Evolutionary conservation across 768 basidiomycete species (phyloP), one percentile per base, ranked within the genome.

Genomic region (Leccinum broughii): DNA sequence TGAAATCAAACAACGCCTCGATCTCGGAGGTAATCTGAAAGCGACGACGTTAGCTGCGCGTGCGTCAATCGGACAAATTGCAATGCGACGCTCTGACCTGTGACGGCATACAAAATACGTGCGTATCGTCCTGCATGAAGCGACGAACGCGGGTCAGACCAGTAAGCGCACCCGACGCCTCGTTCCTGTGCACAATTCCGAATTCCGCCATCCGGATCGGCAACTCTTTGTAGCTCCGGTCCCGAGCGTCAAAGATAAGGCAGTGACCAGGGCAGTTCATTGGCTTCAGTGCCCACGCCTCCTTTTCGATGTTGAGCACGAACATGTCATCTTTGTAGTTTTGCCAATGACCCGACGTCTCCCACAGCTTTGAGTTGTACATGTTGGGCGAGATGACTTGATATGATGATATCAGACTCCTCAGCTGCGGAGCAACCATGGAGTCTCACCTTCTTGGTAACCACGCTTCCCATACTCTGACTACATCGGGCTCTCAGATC

Each of bases 261-360:
- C 92, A 95, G 73, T 98, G 97, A 6, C 95, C 95, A 0, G 92
- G 97, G 78, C 97, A 98, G 76, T 99, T 99, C 97, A 99, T 99
- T 20, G 97, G 97, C 77, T 98, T 97, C 60, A 98, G 81, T 0
- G 84, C 96, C 86, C 93, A 99, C 70, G 85, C 85, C 77, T 98
- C 95, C 78, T 98, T 98, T 77, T 99, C 97, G 58, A 98, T 77
- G 59, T 95, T 91, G 59, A 98, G 86, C 50, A 81, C 74, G 78
- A 98, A 99, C 97, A 99, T 99, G 77, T 93, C 95, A 56, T 98
- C 95, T 73, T 90, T 88, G 80, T 98, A 99, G 73, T 98, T 96
- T 69, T 93, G 85, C 96, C 92, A 97, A 73, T 98, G 97, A 3
- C 97, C 97, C 0, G 96, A 98, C 1, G 92, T 94, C 77, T 98